Conservation (phyloP, 2,329 filamentous ascomycete species). For the Epichloe amarillans region DNA sequence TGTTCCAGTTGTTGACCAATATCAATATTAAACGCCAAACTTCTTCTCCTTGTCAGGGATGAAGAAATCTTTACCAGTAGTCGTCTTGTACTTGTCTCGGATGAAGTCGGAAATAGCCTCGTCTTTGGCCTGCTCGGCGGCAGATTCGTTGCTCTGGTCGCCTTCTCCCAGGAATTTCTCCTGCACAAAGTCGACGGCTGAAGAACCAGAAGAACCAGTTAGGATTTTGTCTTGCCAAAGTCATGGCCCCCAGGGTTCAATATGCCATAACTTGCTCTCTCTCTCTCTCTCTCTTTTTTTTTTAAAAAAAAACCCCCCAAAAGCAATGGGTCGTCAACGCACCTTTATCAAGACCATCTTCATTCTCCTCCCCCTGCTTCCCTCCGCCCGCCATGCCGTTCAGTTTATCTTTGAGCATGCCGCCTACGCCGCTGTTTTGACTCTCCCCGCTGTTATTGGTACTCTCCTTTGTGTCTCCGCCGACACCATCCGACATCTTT, state of each 20-base stretch:
- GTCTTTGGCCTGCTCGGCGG: constrained; percentile 72
- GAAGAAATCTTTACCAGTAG: constrained; percentile 55
- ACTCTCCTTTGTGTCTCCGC: constrained; percentile 13
- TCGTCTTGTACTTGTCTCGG: constrained; percentile 54
- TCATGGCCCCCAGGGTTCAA: too few species aligned
- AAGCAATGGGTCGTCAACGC: not conserved
- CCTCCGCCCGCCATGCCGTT: constrained; percentile 63
- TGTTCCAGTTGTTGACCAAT: too few species aligned
- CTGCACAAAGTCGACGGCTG: constrained; percentile 67
- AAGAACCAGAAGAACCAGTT: not conserved
- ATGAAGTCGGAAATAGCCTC: constrained; percentile 64
- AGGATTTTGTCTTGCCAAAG: not conserved
- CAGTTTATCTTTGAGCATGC: constrained; percentile 55
- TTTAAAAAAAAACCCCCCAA: too few species aligned
- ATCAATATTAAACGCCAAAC: constrained; percentile 10
- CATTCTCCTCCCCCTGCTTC: constrained; percentile 62
- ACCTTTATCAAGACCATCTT: constrained; percentile 77
- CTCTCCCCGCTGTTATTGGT: constrained; percentile 9
- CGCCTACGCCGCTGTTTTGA: constrained; percentile 24
- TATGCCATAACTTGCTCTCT: too few species aligned
- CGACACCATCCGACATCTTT: constrained; percentile 28
- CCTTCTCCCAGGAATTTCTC: constrained; percentile 60
- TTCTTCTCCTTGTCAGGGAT: constrained; percentile 52
- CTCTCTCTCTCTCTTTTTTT: too few species aligned
- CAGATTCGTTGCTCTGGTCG: constrained; percentile 56